Percentiles rank a stretch among this genome's conserved stretches.
Evolutionary conservation across 2,329 filamentous ascomycete genomes (phyloP).

Genomic region (Coniosporium tulheliwenetii): DNA sequence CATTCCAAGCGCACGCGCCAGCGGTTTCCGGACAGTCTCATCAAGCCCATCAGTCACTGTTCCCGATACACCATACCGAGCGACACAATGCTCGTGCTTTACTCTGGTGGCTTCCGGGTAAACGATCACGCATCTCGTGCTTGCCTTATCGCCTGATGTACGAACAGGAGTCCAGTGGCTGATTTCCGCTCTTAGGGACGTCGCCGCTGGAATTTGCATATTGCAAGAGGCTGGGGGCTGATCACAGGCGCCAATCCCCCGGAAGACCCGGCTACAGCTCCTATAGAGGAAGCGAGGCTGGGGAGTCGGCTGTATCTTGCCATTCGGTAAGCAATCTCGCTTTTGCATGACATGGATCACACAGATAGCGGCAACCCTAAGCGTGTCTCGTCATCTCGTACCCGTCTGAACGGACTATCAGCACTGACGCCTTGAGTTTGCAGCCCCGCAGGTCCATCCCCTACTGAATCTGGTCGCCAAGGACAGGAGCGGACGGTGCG

Average conservation of each 20-base stretch:
- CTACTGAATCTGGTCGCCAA: conserved; percentile 46
- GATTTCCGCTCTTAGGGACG: conserved; percentile 35
- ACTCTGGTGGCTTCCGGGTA: no score
- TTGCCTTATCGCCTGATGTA: no score
- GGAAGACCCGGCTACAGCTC: conserved; percentile 34
- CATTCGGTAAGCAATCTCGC: conserved; percentile 34
- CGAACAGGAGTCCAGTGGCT: no score
- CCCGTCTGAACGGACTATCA: no score
- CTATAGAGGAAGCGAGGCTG: conserved; percentile 44
- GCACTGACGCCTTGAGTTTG: neutral
- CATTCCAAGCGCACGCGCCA: no score
- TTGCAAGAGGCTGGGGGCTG: conserved; percentile 59
- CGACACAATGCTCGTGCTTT: no score
- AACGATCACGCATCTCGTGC: no score
- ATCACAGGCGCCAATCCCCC: conserved; percentile 63
- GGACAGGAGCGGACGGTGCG: conserved; percentile 55
- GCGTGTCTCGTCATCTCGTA: no score
- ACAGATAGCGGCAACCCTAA: no score
- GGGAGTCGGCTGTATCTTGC: conserved; percentile 58
- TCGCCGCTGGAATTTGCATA: conserved; percentile 60
- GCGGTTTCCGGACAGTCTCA: no score
- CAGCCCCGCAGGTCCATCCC: conserved; percentile 48
- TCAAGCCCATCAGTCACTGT: no score
- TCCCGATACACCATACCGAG: no score
- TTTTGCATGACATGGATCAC: neutral